Evolutionary conservation across 2,329 filamentous ascomycete species (phyloP), one percentile per base, ranked within the genome.

Genomic region (Fusarium mangiferae): DNA sequence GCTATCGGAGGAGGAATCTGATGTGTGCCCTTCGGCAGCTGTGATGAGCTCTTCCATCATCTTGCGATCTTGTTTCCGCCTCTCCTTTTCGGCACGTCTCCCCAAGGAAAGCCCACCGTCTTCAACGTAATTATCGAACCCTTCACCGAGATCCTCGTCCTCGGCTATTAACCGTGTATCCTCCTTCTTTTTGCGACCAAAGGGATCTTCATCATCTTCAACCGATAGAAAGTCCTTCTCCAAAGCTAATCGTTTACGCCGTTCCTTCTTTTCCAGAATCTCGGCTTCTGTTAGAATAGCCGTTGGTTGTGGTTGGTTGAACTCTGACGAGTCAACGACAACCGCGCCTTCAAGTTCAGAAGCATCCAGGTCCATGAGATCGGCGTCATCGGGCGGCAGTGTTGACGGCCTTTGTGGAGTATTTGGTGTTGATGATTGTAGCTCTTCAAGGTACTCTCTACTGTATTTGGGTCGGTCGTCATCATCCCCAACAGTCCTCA

Each of bases 91-190:
- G 1, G 94, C 94, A 69, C 93, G 93, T 70, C 88, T 90, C 39
- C 95, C 94, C 0, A 98, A 86, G 3, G 93, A 90, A 15, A 98
- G 89, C 13, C 90, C 90, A 14, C 93, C 94, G 79, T 98, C 94
- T 45, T 96, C 93, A 14, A 96, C 94, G 77, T 94, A 98, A 62
- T 96, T 92, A 68, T 98, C 96, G 76, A 97, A 98, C 0, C 95
- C 95, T 83, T 98, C 96, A 42, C 93, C 94, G 0, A 98, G 88
- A 78, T 98, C 94, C 80, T 98, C 96, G 77, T 98, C 96, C 39
- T 98, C 95, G 46, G 88, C 89, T 11, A 95, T 89, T 5, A 98
- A 87, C 4, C 96, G 89, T 11, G 92, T 93, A 70, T 95, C 89
- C 39, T 90, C 88, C 73, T 92, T 90, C 77, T 91, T 90, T 73